These are phyloP conservation scores for Chlamydomonas sphaeroides DNA, from an alignment of 139 green algal genomes.

Conservation along the genomic window DNA sequence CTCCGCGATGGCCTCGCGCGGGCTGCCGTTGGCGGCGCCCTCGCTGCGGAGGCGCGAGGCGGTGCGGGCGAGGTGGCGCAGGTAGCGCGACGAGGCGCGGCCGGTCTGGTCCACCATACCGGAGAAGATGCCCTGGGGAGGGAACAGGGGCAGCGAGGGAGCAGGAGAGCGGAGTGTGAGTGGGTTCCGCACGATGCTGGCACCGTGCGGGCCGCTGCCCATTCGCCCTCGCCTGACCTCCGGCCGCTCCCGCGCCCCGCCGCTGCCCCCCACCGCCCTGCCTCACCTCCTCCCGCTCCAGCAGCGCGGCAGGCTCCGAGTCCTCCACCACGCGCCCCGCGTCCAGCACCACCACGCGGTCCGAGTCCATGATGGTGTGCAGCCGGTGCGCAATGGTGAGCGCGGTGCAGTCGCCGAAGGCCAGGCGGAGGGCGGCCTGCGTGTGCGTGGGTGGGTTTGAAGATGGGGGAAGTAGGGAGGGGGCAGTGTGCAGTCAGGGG, in stretches of 20 bases:
- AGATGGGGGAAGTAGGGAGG: no score
- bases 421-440: no score
- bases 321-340: slow-evolving; percentile 54
- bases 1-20: neutral
- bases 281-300: slow-evolving; percentile 43
- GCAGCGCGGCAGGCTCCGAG: slow-evolving; percentile 53
- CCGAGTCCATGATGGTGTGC: slow-evolving; percentile 79
- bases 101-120: slow-evolving; percentile 65
- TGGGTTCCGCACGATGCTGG: neutral
- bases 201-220: no score
- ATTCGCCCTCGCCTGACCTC: neutral
- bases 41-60: neutral
- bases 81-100: slow-evolving; percentile 37
- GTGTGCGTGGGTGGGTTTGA: no score
- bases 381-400: slow-evolving; percentile 91
- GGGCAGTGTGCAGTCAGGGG: no score
- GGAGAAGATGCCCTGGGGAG: slow-evolving; percentile 45
- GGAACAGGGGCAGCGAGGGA: neutral
- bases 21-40: neutral
- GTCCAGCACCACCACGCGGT: slow-evolving; percentile 65
- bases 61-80: slow-evolving; percentile 22
- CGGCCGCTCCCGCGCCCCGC: neutral
- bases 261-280: no score
- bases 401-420: slow-evolving; percentile 84
- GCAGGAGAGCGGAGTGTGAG: neutral